phyloP scores from a whole-genome alignment of 163 green algal species.

The Picocystis sp. region DNA sequence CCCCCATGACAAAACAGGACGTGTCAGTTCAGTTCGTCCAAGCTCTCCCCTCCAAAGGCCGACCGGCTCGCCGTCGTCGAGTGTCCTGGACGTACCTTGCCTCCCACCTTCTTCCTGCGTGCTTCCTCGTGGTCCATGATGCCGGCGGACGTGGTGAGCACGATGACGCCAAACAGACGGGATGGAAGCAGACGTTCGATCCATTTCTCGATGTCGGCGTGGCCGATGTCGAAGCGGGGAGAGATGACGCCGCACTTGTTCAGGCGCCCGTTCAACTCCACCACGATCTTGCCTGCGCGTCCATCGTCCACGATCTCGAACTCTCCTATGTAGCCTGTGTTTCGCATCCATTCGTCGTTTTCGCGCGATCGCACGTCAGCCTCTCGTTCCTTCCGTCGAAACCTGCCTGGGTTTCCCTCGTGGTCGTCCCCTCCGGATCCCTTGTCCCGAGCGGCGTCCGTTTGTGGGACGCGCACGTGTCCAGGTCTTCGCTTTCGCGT shows the following conservation, averaged over 20 bases:
- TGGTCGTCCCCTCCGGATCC: too few species aligned
- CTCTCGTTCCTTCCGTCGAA: too few species aligned
- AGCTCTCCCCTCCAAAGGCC: too few species aligned
- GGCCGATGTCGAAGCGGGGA: constrained; percentile 3
- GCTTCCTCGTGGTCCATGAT: constrained; percentile 99
- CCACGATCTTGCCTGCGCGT: constrained; percentile 94
- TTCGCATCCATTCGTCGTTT: too few species aligned
- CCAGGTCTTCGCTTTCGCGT: too few species aligned
- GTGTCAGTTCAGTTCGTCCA: too few species aligned
- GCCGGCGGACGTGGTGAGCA: constrained; percentile 89
- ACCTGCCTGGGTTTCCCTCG: too few species aligned
- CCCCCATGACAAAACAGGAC: too few species aligned
- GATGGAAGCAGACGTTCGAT: constrained; percentile 86
- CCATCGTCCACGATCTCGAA: constrained; percentile 99
- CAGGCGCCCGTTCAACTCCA: constrained; percentile 94
- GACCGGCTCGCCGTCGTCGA: too few species aligned
- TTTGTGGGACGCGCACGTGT: too few species aligned
- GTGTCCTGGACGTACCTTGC: constrained; percentile 39
- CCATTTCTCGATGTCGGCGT: constrained; percentile 86
- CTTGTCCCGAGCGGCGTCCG: too few species aligned
- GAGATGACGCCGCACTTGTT: constrained; percentile 99
- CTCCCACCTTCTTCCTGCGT: constrained; percentile 87
- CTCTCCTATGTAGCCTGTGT: constrained; percentile 93
- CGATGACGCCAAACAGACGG: constrained; percentile 93
- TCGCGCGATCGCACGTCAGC: too few species aligned